These are phyloP conservation scores for Blastocystis sp. DNA, from an alignment of 352 stramenopile genomes.

Conservation along the genomic window DNA sequence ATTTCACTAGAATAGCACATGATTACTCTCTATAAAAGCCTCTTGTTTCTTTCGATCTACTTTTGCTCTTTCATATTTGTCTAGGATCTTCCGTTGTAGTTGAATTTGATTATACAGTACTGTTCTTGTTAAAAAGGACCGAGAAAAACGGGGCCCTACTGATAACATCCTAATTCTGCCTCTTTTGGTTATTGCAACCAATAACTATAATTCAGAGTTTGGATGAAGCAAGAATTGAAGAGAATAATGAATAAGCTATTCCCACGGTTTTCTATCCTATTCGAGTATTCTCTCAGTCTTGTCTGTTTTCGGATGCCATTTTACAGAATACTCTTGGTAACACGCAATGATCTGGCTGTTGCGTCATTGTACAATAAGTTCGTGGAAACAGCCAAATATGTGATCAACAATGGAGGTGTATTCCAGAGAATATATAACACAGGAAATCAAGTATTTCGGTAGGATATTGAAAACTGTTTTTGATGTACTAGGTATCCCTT, in stretches of 20 bases:
- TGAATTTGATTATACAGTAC: neutral
- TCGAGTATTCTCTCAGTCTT: neutral
- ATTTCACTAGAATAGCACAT: neutral
- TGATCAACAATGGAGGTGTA: constrained; percentile 61
- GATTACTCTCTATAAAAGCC: neutral
- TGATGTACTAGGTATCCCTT: constrained; percentile 38
- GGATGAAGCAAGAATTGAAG: too few species aligned
- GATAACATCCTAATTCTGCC: neutral
- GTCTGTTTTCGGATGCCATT: constrained; percentile 23
- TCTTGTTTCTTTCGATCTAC: neutral
- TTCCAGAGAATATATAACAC: constrained; percentile 63
- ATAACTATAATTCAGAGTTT: too few species aligned
- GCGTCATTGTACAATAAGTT: constrained; percentile 62
- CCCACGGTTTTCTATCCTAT: neutral
- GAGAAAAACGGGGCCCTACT: neutral
- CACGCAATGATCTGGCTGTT: constrained; percentile 44
- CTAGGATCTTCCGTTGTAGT: neutral
- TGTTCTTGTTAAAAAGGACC: neutral
- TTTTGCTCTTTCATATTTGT: constrained; percentile 17
- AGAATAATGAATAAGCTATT: neutral
- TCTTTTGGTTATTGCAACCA: too few species aligned
- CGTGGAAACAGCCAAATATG: constrained; percentile 62
- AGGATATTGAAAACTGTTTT: neutral
- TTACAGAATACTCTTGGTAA: constrained; percentile 55
- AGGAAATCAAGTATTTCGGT: constrained; percentile 47